Conservation (phyloP, 805 yeast genomes). For the Saturnispora saitoi region DNA sequence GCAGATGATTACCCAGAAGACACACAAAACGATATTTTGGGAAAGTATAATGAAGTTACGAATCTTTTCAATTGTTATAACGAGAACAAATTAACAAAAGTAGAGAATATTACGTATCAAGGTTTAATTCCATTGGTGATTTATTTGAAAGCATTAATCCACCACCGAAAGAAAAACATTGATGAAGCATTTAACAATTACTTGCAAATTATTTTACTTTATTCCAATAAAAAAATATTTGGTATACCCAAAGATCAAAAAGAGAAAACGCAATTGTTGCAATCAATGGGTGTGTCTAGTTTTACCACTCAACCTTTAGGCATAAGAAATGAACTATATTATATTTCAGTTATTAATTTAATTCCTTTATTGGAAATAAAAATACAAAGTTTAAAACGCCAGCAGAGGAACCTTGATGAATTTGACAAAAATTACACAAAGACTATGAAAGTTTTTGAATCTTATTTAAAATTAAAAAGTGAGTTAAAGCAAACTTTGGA, state of each 20-base stretch:
- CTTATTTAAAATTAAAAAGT: background rate
- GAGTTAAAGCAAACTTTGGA: background rate
- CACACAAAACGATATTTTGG: background rate
- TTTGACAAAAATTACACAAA: background rate
- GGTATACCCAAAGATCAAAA: background rate
- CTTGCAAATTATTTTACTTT: background rate
- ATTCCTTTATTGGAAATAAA: slow-evolving; percentile 17
- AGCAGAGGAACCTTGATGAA: slow-evolving; percentile 15
- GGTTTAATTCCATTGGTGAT: background rate
- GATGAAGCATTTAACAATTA: background rate
- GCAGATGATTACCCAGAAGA: background rate
- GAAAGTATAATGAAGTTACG: background rate
- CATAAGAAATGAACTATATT: slow-evolving; percentile 19
- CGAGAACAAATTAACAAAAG: background rate
- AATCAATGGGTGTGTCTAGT: background rate
- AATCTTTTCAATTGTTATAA: background rate
- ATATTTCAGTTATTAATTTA: slow-evolving; percentile 20
- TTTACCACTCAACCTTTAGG: slow-evolving; percentile 3
- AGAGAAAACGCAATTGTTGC: background rate
- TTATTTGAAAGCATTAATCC: background rate
- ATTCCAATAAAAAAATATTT: background rate
- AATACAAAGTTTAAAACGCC: slow-evolving; percentile 16
- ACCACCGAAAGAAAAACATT: background rate
- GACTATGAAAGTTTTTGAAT: background rate
- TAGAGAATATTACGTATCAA: background rate